A percentile compares a stretch with the other conserved stretches of the same genome.
These are phyloP conservation scores for Nitzschia palea DNA, from an alignment of 108 stramenopile species.

Conservation along the genomic window DNA sequence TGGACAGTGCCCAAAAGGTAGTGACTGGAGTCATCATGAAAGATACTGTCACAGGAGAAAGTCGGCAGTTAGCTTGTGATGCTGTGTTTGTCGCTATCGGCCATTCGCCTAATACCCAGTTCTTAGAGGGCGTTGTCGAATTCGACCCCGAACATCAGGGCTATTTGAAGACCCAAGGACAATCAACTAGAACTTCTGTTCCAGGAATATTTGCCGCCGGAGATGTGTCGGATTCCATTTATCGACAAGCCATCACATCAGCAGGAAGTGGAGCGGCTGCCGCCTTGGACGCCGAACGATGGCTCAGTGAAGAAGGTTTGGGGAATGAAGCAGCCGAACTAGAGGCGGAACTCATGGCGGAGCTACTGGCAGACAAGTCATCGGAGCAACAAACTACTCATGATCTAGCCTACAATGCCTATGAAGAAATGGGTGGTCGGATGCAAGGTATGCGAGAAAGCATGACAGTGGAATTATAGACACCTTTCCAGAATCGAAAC, in stretches of 20 bases:
- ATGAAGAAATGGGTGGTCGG: slow-evolving; percentile 79
- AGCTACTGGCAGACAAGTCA: slow-evolving; percentile 57
- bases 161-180: slow-evolving; percentile 67
- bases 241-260: slow-evolving; percentile 94
- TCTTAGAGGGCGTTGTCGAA: slow-evolving; percentile 80
- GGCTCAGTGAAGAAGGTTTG: slow-evolving; percentile 87
- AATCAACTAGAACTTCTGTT: slow-evolving; percentile 80
- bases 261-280: slow-evolving; percentile 95
- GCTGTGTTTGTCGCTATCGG: slow-evolving; percentile 97
- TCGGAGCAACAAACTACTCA: neutral
- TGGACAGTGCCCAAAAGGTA: slow-evolving; percentile 53
- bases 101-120: slow-evolving; percentile 88
- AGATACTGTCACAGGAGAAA: slow-evolving; percentile 65
- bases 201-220: slow-evolving; percentile 95
- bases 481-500: too few species aligned
- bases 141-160: slow-evolving; percentile 82
- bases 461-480: slow-evolving; percentile 60
- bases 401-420: slow-evolving; percentile 69
- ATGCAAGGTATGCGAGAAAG: slow-evolving; percentile 80
- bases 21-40: slow-evolving; percentile 76
- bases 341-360: slow-evolving; percentile 83
- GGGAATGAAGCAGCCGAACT: slow-evolving; percentile 85
- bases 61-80: slow-evolving; percentile 44
- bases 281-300: slow-evolving; percentile 94
- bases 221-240: slow-evolving; percentile 91